A percentile compares a stretch with the other conserved stretches of the same genome.
phyloP scores from a whole-genome alignment of 2,329 filamentous ascomycete species.

The Xylaria sp. region DNA sequence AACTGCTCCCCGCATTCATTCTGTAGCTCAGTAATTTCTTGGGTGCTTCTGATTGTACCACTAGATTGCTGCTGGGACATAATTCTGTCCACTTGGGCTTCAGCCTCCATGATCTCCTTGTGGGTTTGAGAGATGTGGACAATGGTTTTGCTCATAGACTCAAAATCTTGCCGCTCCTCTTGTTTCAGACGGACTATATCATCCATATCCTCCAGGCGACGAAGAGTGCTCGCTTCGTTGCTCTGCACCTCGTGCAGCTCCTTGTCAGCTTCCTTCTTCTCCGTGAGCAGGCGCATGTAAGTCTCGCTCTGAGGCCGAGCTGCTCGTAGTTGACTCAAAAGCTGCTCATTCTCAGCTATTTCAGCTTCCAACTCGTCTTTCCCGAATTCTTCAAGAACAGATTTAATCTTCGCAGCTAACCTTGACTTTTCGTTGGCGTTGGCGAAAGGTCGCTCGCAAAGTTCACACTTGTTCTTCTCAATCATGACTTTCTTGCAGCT shows the following conservation, averaged over 20 bases:
- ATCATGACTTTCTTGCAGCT: slow-evolving; percentile 74
- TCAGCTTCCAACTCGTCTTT: slow-evolving; percentile 71
- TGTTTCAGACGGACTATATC: slow-evolving; percentile 71
- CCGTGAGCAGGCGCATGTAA: slow-evolving; percentile 74
- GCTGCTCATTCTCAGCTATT: slow-evolving; percentile 61
- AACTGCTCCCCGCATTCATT: slow-evolving; percentile 74
- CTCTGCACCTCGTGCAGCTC: slow-evolving; percentile 71
- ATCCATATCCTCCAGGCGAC: slow-evolving; percentile 75
- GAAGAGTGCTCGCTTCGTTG: slow-evolving; percentile 69
- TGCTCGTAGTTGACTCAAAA: slow-evolving; percentile 69
- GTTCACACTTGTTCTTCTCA: slow-evolving; percentile 76
- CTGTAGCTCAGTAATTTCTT: slow-evolving; percentile 85
- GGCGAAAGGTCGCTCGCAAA: slow-evolving; percentile 78
- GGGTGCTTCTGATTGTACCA: slow-evolving; percentile 74
- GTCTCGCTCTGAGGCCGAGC: slow-evolving; percentile 78
- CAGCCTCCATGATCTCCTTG: slow-evolving; percentile 76
- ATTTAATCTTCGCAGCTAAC: slow-evolving; percentile 74
- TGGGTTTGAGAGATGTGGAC: slow-evolving; percentile 78
- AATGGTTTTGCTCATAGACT: slow-evolving; percentile 80
- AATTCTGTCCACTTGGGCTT: slow-evolving; percentile 79
- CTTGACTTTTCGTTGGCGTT: slow-evolving; percentile 70
- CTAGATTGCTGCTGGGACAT: slow-evolving; percentile 78
- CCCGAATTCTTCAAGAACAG: slow-evolving; percentile 69
- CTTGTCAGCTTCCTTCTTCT: slow-evolving; percentile 75
- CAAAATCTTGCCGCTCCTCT: slow-evolving; percentile 75